Evolutionary conservation across 2,329 filamentous ascomycete species (phyloP).

Genomic region (Xylaria arbuscula): DNA sequence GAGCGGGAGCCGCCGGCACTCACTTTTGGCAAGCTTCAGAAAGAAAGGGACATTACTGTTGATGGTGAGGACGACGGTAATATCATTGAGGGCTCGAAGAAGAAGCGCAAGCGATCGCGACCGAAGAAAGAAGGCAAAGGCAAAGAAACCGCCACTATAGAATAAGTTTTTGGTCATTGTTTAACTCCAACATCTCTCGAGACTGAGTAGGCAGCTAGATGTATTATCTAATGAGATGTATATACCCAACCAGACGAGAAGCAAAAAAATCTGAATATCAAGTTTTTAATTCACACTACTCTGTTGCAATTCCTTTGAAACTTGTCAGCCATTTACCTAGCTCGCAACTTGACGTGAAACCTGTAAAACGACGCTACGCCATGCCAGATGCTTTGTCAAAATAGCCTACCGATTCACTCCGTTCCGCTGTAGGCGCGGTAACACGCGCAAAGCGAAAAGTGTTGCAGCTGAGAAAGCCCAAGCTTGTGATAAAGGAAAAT

Average conservation of each 20-base stretch:
- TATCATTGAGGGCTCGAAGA: slow-evolving; percentile 53
- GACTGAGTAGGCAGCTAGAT: background rate
- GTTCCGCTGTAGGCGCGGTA: background rate
- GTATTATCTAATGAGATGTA: slow-evolving; percentile 15
- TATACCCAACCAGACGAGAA: slow-evolving; percentile 18
- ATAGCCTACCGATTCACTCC: background rate
- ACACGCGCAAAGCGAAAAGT: background rate
- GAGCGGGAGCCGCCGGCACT: slow-evolving; percentile 68
- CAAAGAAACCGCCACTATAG: slow-evolving; percentile 27
- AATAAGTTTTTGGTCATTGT: slow-evolving; percentile 23
- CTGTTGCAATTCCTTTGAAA: background rate
- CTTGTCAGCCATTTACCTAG: background rate
- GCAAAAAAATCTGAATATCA: slow-evolving; percentile 2
- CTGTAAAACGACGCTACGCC: background rate
- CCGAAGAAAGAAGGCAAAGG: slow-evolving; percentile 43
- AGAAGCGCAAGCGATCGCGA: slow-evolving; percentile 50
- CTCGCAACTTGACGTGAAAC: background rate
- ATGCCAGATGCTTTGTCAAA: background rate
- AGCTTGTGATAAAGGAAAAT: background rate
- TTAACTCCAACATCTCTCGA: slow-evolving; percentile 1
- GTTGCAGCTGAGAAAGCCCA: background rate
- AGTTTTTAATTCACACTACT: background rate
- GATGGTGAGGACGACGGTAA: slow-evolving; percentile 43
- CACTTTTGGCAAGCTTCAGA: slow-evolving; percentile 60
- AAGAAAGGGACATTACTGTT: slow-evolving; percentile 26